phyloP scores from a whole-genome alignment of 306 rosid genomes.

The Corylus heterophylla region DNA sequence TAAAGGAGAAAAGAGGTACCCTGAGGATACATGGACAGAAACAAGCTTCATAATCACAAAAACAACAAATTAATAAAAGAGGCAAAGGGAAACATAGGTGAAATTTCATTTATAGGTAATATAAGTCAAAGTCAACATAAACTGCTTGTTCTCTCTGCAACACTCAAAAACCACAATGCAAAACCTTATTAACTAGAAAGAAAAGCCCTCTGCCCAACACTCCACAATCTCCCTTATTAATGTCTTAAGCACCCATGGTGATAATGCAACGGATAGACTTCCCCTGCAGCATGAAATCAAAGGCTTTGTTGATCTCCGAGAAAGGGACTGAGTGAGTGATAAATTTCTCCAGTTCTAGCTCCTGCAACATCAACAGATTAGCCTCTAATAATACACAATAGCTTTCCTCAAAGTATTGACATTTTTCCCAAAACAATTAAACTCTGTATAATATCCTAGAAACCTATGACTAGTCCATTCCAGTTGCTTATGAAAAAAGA shows the following conservation, averaged over 20 bases:
- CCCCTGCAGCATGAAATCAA: slow-evolving; percentile 68
- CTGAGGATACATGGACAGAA: background rate
- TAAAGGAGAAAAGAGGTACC: background rate
- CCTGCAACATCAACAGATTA: slow-evolving; percentile 40
- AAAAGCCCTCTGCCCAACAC: background rate
- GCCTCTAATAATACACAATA: background rate
- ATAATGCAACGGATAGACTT: slow-evolving; percentile 62
- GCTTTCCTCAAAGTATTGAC: background rate
- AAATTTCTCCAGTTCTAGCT: slow-evolving; percentile 74
- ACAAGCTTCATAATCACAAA: background rate
- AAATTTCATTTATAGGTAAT: background rate
- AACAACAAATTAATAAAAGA: background rate
- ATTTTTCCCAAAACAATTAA: background rate
- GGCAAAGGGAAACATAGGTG: background rate
- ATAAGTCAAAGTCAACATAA: too few relatives aligned
- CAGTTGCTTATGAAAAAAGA: too few relatives aligned
- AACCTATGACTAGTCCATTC: too few relatives aligned
- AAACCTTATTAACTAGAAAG: too few relatives aligned
- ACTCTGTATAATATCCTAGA: too few relatives aligned
- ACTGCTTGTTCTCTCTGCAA: background rate
- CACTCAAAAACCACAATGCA: background rate
- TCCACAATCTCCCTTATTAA: background rate
- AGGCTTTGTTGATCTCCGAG: slow-evolving; percentile 75
- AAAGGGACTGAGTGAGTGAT: slow-evolving; percentile 69
- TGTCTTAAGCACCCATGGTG: background rate